Percentiles rank a stretch among this genome's conserved stretches.
phyloP scores from a whole-genome alignment of 306 rosid genomes.

The Psophocarpus tetragonolobus region DNA sequence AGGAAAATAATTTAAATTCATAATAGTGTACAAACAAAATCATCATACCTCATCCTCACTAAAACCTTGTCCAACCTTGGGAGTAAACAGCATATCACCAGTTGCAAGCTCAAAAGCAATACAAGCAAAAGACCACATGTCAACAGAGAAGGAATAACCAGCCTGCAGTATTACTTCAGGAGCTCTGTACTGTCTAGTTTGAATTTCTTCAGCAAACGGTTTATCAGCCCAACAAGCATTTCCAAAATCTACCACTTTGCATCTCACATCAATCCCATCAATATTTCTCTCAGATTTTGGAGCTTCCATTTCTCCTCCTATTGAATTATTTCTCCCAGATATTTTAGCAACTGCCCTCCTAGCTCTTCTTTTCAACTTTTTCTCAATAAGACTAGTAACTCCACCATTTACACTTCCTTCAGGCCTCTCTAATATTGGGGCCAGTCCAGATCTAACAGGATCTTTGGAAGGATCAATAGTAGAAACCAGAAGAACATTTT shows the following conservation, averaged over 20 bases:
- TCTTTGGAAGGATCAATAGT: conserved; percentile 88
- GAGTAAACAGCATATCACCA: conserved; percentile 93
- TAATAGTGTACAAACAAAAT: conserved; percentile 15
- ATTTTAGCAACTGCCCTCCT: conserved; percentile 88
- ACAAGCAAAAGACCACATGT: conserved; percentile 98
- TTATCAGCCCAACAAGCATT: conserved; percentile 91
- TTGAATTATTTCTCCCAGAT: conserved; percentile 60
- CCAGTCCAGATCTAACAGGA: conserved; percentile 62
- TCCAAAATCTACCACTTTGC: conserved; percentile 97
- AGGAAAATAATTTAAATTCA: conserved; percentile 22
- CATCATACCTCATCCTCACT: conserved; percentile 91
- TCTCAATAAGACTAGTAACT: conserved; percentile 69
- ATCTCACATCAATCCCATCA: conserved; percentile 79
- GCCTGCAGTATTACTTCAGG: conserved; percentile 91
- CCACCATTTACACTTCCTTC: conserved; percentile 75
- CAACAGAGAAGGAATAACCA: conserved; percentile 83
- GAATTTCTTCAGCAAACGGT: conserved; percentile 77
- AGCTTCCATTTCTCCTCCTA: conserved; percentile 59
- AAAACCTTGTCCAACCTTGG: conserved; percentile 81
- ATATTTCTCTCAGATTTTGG: conserved; percentile 62
- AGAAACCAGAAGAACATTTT: conserved; percentile 78
- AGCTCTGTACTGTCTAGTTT: conserved; percentile 96
- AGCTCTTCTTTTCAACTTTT: conserved; percentile 86
- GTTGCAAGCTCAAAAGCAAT: conserved; percentile 94
- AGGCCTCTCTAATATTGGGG: conserved; percentile 83